Evolutionary conservation across 2,329 filamentous ascomycete genomes (phyloP).

Genomic region (Stagonosporopsis tanaceti): DNA sequence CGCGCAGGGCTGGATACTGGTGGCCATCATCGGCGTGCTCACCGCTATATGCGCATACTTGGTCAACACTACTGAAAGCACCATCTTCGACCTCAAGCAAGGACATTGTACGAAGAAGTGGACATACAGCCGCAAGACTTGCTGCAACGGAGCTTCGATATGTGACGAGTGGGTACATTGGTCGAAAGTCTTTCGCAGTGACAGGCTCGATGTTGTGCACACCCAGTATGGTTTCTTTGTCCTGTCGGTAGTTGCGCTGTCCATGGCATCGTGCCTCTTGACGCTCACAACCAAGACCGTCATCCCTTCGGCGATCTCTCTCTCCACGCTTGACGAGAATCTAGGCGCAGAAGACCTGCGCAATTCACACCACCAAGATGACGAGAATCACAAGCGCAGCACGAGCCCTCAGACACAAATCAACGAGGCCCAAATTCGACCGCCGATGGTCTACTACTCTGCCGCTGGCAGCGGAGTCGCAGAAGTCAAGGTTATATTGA

Average conservation of each 20-base stretch:
- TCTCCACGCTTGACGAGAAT: conserved; percentile 92
- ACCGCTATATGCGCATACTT: conserved; percentile 87
- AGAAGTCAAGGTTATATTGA: conserved; percentile 97
- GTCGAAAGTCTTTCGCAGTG: conserved; percentile 66
- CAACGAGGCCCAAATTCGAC: conserved; percentile 52
- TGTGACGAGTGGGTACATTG: conserved; percentile 70
- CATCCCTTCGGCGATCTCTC: conserved; percentile 84
- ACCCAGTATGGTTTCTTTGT: conserved; percentile 84
- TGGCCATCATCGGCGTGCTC: conserved; percentile 85
- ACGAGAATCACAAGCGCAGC: conserved; percentile 51
- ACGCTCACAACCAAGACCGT: conserved; percentile 93
- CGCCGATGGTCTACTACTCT: conserved; percentile 92
- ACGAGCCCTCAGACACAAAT: conserved; percentile 53
- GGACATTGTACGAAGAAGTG: conserved; percentile 79
- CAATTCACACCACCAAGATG: conserved; percentile 55
- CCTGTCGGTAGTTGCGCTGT: conserved; percentile 72
- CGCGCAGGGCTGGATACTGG: conserved; percentile 92
- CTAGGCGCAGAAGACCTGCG: conserved; percentile 68
- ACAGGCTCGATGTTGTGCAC: conserved; percentile 60
- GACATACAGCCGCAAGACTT: conserved; percentile 75
- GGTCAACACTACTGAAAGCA: conserved; percentile 85
- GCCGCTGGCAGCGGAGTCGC: conserved; percentile 96
- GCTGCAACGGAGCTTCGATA: conserved; percentile 63
- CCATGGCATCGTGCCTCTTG: conserved; percentile 76
- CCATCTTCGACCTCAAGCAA: conserved; percentile 88